Evolutionary conservation across 2,329 filamentous ascomycete species (phyloP), one percentile per base, ranked within the genome.

Genomic region (Chaetomium olivaceum): DNA sequence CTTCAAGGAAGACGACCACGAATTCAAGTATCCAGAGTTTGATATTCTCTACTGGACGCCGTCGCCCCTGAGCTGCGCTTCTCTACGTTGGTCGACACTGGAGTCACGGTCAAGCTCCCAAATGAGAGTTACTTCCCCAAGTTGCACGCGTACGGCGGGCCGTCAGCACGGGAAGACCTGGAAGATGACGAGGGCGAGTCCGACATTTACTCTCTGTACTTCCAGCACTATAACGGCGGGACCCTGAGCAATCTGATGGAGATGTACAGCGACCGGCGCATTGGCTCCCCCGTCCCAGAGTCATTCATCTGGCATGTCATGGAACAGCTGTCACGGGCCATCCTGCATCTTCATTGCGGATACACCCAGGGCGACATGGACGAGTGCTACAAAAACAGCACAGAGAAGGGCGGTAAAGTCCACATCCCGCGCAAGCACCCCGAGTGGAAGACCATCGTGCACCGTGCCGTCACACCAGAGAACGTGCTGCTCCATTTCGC

Each of bases 231-330:
- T 50, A 69, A 70, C 31, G 67, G 69, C 21, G 55, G 63, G 14
- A 63, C 55, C 8, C 50, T 70, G 14, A 25, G 21, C 21, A 67
- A 64, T 25, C 51, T 69, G 1, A 33, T 67, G n/a, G 58, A 65
- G 14, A 63, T 63, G 48, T 62, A 63, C 58, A 46, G 39, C 33
- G 46, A 65, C 61, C 21, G 23, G 1, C 29, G 31, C 2, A 54
- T 43, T 1, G 60, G 63, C 0, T 58, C 33, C n/a, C 48, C 8
- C n/a, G n/a, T 70, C 2, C 62, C 64, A 7, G 69, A 69, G 62
- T 27, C 61, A 0, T 69, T 71, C 12, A 60, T 71, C 60, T 71
- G 69, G 68, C 64, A 69, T 29, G 61, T 69, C 50, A 63, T 66
- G 5, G 63, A 66, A 27, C 68, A 71, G 64, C 63, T 69, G 23